Evolutionary conservation across 768 basidiomycete species (phyloP), one percentile per base, ranked within the genome.

Genomic region (Kwoniella europaea): DNA sequence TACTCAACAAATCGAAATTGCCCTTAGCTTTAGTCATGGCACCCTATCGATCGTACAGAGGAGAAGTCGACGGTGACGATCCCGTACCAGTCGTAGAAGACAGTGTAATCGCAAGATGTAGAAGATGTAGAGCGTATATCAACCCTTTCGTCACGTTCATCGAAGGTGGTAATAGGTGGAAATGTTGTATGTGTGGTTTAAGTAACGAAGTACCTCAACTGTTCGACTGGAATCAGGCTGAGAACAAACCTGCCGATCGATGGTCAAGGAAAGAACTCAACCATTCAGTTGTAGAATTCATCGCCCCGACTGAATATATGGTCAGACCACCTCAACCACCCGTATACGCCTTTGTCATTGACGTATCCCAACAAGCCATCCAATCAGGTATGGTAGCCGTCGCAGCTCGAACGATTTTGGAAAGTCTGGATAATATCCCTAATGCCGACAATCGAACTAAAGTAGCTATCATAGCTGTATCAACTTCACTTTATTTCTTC

Each of bases 271-370:
- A 92, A 1, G 97, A 99, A 85, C 87, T 99, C 63, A 98, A 97
- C 78, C 89, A 92, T 82, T 89, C 91, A 44, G 92, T 91, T n/a
- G 93, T 99, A 62, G 97, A 99, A 83, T 99, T 90, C 80, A 92
- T 99, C 64, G 97, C 97, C 0, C 95, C 97, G 6, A 96, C 94
- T 0, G 97, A 99, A 85, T 99, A 99, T 84, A 98, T 98, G 97
- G 96, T 87, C 50, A 91, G 97, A 74, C 91, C 97, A 5, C 97
- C 97, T 63, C 97, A 98, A 83, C 94, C 97, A 5, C 93, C 95
- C 18, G 93, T 97, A 63, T 98, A 96, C 84, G 88, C 96, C 67
- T 97, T 98, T 87, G 88, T 98, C 81, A 92, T 99, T 84, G 97
- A 99, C 80, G 94, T 98, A 74, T 93, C 93, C 80, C 92, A 96